These are phyloP conservation scores for Puya raimondii DNA, from an alignment of 176 grass and related monocot species.

Conservation along the genomic window DNA sequence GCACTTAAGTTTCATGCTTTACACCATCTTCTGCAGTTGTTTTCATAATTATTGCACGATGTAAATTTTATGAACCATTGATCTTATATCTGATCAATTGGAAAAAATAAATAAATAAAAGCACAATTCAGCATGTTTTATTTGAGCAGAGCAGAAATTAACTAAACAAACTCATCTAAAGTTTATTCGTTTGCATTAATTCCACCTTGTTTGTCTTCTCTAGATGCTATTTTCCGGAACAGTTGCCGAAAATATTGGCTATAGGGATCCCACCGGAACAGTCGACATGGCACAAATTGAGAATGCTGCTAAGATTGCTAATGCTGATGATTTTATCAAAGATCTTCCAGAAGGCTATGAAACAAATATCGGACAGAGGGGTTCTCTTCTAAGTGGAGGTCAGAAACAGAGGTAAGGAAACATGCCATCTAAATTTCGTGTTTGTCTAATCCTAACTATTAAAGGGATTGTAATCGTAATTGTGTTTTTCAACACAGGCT, in stretches of 20 bases:
- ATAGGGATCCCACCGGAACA: slow-evolving; percentile 41
- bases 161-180: background rate
- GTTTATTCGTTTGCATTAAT: slow-evolving; percentile 10
- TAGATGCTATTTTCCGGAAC: slow-evolving; percentile 84
- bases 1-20: too few relatives aligned
- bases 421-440: background rate
- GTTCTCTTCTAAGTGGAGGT: slow-evolving; percentile 57
- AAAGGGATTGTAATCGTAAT: background rate
- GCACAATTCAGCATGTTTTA: background rate
- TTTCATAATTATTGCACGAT: too few relatives aligned
- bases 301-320: slow-evolving; percentile 67
- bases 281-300: slow-evolving; percentile 36
- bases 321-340: slow-evolving; percentile 69
- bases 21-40: too few relatives aligned
- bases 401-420: slow-evolving; percentile 56
- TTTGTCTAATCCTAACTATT: background rate
- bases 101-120: background rate
- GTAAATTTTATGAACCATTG: too few relatives aligned
- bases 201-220: slow-evolving; percentile 18
- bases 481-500: slow-evolving; percentile 24
- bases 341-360: slow-evolving; percentile 47
- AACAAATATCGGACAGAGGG: slow-evolving; percentile 58
- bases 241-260: slow-evolving; percentile 78
- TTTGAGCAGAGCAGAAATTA: background rate
- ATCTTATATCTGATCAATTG: too few relatives aligned